Conservation (phyloP, 2,329 filamentous ascomycete species). For the Cladophialophora chaetospira region DNA sequence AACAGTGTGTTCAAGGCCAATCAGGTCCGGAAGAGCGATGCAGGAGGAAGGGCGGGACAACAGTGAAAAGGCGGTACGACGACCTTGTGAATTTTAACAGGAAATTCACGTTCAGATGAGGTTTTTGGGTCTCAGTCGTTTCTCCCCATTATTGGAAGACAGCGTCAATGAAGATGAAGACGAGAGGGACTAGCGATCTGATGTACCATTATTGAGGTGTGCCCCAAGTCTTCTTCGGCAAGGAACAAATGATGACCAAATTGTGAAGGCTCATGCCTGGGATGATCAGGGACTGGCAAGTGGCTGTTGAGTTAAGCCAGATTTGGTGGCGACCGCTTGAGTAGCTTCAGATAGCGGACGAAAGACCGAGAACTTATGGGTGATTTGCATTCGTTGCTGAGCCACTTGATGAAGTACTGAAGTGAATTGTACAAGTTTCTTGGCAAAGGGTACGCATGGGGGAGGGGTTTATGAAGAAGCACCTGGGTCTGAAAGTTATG, state of each 20-base stretch:
- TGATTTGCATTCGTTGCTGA: conserved; percentile 4
- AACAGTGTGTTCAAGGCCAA: conserved; percentile 18
- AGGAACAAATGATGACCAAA: background rate
- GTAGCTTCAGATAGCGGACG: background rate
- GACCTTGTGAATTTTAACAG: conserved; percentile 11
- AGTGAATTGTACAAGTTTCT: background rate
- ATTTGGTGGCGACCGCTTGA: background rate
- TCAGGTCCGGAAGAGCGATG: conserved; percentile 9
- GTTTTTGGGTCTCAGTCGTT: background rate
- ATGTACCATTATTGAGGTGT: conserved; percentile 3
- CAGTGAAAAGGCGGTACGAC: conserved; percentile 20
- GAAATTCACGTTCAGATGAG: background rate
- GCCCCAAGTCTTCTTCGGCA: background rate
- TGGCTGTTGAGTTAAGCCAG: background rate
- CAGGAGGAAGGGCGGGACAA: conserved; percentile 11
- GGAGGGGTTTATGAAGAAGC: background rate
- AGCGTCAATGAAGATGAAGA: background rate
- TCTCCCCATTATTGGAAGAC: background rate
- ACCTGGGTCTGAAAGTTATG: conserved; percentile 4
- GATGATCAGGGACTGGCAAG: background rate
- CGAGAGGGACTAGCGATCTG: conserved; percentile 3
- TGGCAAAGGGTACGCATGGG: conserved; percentile 3
- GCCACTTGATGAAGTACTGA: background rate
- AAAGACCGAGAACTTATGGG: background rate
- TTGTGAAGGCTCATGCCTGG: background rate